Evolutionary conservation across 2,329 filamentous ascomycete genomes (phyloP).

Genomic region (Colletotrichum somersetense): DNA sequence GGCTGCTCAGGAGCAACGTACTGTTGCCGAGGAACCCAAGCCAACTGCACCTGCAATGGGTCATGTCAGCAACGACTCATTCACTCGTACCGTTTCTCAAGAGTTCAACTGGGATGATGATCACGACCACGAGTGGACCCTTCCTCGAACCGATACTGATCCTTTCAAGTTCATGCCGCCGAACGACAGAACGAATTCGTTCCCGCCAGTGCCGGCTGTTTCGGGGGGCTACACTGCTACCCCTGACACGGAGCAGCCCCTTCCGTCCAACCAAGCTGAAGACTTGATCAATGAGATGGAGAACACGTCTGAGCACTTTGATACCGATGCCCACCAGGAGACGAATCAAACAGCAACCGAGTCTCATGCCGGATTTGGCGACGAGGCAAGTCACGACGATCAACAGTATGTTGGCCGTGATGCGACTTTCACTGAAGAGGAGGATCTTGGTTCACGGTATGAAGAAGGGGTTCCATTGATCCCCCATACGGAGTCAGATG

Average conservation of each 20-base stretch:
- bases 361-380: constrained; percentile 44
- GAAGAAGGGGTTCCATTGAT: constrained; percentile 79
- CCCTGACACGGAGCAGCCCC: constrained; percentile 51
- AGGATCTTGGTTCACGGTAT: constrained; percentile 69
- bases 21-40: constrained; percentile 18
- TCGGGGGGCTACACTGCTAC: constrained; percentile 23
- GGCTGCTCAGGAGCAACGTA: not conserved
- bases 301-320: constrained; percentile 56
- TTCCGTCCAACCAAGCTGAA: constrained; percentile 64
- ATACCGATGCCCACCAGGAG: constrained; percentile 53
- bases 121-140: constrained; percentile 70
- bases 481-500: constrained; percentile 51
- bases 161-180: constrained; percentile 71
- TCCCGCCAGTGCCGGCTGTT: constrained; percentile 67
- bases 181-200: constrained; percentile 72
- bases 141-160: constrained; percentile 65
- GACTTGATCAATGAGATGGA: constrained; percentile 67
- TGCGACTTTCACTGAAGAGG: constrained; percentile 54
- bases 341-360: constrained; percentile 23
- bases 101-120: constrained; percentile 71
- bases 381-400: constrained; percentile 37
- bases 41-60: constrained; percentile 32
- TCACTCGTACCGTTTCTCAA: constrained; percentile 73
- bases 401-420: constrained; percentile 59
- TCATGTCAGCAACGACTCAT: constrained; percentile 72